Percentiles rank a stretch among this genome's conserved stretches.
Evolutionary conservation across 1,284 basidiomycete genomes (phyloP).

Genomic region (Boletus nobilissimus): DNA sequence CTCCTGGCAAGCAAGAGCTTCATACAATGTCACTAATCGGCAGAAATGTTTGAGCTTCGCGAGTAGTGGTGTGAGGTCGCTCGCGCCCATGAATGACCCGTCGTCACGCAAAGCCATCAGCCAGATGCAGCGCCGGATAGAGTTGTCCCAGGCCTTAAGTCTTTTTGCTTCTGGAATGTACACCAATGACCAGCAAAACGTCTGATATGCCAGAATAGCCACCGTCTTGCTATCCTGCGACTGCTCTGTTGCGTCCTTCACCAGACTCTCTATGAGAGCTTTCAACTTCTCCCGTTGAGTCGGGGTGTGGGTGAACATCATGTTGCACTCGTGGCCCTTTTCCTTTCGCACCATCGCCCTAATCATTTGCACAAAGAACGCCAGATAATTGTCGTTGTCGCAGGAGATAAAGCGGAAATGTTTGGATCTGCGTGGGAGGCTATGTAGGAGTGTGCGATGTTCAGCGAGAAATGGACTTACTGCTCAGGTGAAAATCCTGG

Average conservation of each 20-base stretch:
- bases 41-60: conserved; percentile 33
- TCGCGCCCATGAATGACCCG: conserved; percentile 13
- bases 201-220: conserved; percentile 11
- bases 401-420: conserved; percentile 13
- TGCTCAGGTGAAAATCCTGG: conserved; percentile 3
- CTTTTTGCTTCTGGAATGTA: background rate
- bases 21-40: background rate
- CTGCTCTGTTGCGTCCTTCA: background rate
- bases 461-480: background rate
- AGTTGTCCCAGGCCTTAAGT: conserved; percentile 12
- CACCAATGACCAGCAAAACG: conserved; percentile 22
- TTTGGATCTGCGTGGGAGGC: background rate
- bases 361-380: conserved; percentile 19
- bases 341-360: conserved; percentile 22
- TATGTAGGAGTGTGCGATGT: background rate
- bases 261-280: background rate
- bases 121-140: conserved; percentile 19
- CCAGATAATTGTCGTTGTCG: conserved; percentile 11
- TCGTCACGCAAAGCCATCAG: conserved; percentile 15
- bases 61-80: background rate
- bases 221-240: background rate
- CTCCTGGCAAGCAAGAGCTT: background rate
- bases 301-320: background rate
- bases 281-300: background rate
- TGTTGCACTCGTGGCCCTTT: conserved; percentile 10